Conservation (phyloP, 1,284 basidiomycete genomes). For the Xanthoconium separans region DNA sequence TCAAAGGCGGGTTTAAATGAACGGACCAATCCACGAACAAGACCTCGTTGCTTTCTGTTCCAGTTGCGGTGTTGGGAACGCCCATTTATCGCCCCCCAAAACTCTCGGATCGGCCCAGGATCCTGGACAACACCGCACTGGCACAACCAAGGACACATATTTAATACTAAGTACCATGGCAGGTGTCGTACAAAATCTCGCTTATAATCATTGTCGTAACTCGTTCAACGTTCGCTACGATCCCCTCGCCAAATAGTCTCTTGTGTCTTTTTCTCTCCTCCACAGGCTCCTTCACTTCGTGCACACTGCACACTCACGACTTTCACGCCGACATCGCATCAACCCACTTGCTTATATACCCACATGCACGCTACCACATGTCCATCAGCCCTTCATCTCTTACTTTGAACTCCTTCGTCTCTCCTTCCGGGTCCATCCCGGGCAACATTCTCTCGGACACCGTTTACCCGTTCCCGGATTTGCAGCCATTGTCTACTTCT, state of each 20-base stretch:
- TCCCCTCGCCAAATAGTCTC: conserved; percentile 5
- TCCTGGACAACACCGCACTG: conserved; percentile 15
- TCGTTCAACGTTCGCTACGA: not conserved
- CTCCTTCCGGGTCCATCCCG: conserved; percentile 7
- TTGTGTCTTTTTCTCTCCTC: conserved; percentile 16
- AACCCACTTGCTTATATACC: conserved; percentile 17
- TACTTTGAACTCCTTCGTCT: conserved; percentile 16
- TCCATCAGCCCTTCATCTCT: conserved; percentile 20
- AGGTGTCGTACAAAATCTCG: conserved; percentile 22
- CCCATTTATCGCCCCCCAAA: conserved; percentile 5
- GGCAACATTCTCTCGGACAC: conserved; percentile 7
- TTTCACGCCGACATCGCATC: conserved; percentile 21
- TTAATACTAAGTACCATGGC: conserved; percentile 7
- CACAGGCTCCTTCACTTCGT: conserved; percentile 14
- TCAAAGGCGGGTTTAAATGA: conserved; percentile 2
- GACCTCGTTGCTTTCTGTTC: not conserved
- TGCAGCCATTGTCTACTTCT: conserved; percentile 21
- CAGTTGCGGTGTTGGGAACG: conserved; percentile 19
- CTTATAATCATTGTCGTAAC: conserved; percentile 23
- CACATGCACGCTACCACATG: conserved; percentile 33
- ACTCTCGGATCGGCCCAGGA: conserved; percentile 3
- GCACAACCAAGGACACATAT: conserved; percentile 4
- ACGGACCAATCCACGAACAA: not conserved
- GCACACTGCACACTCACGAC: conserved; percentile 22
- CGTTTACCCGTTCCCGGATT: conserved; percentile 12